Base-by-base conservation (phyloP, 169 alveolate species). In the Cryptosporidium bovis region DNA sequence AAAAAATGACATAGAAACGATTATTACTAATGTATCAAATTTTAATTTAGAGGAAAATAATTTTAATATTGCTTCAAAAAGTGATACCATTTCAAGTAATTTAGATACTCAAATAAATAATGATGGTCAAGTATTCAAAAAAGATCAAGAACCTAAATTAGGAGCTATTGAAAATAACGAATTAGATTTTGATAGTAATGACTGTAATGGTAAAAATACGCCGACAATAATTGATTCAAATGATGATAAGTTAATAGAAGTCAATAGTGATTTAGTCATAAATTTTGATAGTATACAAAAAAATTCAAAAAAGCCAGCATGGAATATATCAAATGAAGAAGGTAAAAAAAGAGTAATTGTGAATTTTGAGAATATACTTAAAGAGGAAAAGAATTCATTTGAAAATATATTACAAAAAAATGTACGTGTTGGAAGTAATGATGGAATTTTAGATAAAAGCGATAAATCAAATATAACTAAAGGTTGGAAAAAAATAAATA, bases 331-430 rank as follows among this genome's bases (percentile, higher is more conserved):
- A 62, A 13, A 18, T 40, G 18, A 67, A 4, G 29, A 16, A 12
- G 36, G 18, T 27, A 31, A 51, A 29, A 67, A 67, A 36, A 48
- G 18, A 16, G 51, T 46, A 24, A 64, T 48, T 1, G 7, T 48
- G 15, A 67, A 50, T 15, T 67, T 67, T 51, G 62, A 67, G n/a
- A 46, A 67, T 50, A 50, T 67, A 24, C 55, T 67, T 29, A 67
- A 56, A 50, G 65, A 67, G n/a, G 65, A 67, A 51, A 64, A 67
- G 18, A 33, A 20, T 10, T 40, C 27, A 3, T 8, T 56, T 2
- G 51, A 51, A 51, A 46, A 67, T 16, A 67, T 7, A 24, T 56
- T 67, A 10, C n/a, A 34, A 51, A 31, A 34, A 20, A 55, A 65
- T 3, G 51, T 40, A 46, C 36, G 13, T 31, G 55, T n/a, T 20